Conservation (phyloP, 805 yeast genomes). For the Ogataea methanolica region DNA sequence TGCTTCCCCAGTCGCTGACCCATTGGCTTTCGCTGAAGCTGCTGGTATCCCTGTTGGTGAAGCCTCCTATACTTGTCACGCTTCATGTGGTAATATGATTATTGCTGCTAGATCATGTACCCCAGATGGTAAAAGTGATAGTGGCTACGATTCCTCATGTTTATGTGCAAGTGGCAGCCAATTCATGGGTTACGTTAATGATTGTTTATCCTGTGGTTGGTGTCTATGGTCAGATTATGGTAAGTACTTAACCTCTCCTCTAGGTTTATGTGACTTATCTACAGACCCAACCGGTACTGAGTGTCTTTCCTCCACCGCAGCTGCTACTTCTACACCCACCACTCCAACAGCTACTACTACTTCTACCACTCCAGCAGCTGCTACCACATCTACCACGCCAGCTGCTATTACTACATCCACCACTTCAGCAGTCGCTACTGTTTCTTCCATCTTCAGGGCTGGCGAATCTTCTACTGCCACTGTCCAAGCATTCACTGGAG, state of each 20-base stretch:
- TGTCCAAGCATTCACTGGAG: conserved; percentile 7
- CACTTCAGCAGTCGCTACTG: conserved; percentile 6
- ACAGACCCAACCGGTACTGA: conserved; percentile 34
- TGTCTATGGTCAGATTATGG: conserved; percentile 34
- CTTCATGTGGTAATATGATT: conserved; percentile 29
- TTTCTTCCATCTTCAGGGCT: conserved; percentile 3
- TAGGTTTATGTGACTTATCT: conserved; percentile 26
- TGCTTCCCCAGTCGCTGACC: conserved; percentile 21
- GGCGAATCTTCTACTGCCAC: conserved; percentile 12
- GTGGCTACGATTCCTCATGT: conserved; percentile 29
- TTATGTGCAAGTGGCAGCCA: conserved; percentile 26
- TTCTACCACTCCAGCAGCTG: conserved; percentile 1
- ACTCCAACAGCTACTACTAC: conserved; percentile 3
- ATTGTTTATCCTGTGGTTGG: conserved; percentile 37
- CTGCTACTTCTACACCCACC: conserved; percentile 5
- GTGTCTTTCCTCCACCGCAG: conserved; percentile 17
- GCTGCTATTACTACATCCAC: conserved; percentile 5
- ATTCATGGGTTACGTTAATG: conserved; percentile 22
- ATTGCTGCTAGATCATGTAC: conserved; percentile 28
- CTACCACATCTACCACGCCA: conserved; percentile 2
- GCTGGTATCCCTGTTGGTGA: conserved; percentile 18
- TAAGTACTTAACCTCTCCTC: conserved; percentile 24
- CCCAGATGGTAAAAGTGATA: conserved; percentile 16
- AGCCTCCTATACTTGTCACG: conserved; percentile 29
- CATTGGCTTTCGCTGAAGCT: conserved; percentile 10